Evolutionary conservation across 1,284 basidiomycete genomes (phyloP), one percentile per base, ranked within the genome.

Genomic region (Limonomyces culmigenus): DNA sequence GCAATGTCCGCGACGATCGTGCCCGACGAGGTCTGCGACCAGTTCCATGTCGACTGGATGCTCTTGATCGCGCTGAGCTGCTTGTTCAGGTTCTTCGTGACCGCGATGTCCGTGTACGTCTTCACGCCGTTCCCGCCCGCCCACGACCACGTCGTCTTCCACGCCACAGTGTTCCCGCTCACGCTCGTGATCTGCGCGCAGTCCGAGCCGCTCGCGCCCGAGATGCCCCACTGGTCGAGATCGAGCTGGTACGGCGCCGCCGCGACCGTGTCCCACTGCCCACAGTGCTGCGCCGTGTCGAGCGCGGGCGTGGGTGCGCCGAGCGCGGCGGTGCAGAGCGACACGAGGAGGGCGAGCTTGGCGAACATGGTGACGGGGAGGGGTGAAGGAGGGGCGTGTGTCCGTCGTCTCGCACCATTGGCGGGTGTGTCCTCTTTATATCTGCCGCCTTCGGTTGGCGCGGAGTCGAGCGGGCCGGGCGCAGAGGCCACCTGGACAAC

Each of bases 71-170:
- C 56, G 32, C 61, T 63, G 19, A 78, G 56, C 41, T 66, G 62
- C 30, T 32, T 32, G 30, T 32, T 32, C 10, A 32, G 30, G 16
- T 17, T 17, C 6, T 10, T 11, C 10, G 8, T 32, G 30, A 69
- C 57, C 41, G 67, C 59, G 16, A 73, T 54, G 48, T 76, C 70
- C 27, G 70, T 60, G 52, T 63, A 78, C 46, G 67, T 74, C 59
- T 75, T 77, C 37, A 78, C 59, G 18, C 23, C 23, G 19, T 42
- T 52, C 4, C 61, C 66, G 20, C 68, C 71, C 2, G 40, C 46
- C 74, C 74, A 78, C 1, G 42, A 58, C 65, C 67, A 77, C 1
- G 47, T 59, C 23, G 61, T 69, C 46, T 49, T 57, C 74, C 74
- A 77, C 0, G 60, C 51, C 29, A 73, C 45, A 2, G 51, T 65